Evolutionary conservation across 345 rosid species (phyloP), one percentile per base, ranked within the genome.

Genomic region (Bruguiera sexangula): DNA sequence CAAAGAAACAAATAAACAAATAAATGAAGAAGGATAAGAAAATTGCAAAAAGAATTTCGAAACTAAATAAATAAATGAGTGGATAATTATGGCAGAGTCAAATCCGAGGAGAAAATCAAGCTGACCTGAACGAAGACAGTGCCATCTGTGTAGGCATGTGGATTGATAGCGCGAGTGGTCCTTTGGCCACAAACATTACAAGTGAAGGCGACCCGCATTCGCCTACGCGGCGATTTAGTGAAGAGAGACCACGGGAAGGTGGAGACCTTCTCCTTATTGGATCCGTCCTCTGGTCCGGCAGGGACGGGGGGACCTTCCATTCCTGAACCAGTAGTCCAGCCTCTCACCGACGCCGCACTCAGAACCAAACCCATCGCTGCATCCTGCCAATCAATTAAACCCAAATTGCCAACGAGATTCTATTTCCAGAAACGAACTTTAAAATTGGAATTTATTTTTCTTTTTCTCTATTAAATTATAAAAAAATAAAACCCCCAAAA

Each of bases 261-360:
- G 18, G 97, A 89, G 43, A 87, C 82, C 50, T 77, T 88, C 74
- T 77, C 93, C 63, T 78, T 74, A 63, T 66, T 69, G 32, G 77
- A 77, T 56, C 81, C 82, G 5, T 66, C 84, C 21, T 85, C 90
- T 0, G 84, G 60, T 31, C 86, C 83, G 0, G 79, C 93, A 13
- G 97, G 91, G 53, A 73, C 83, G 1, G 94, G 69, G 0, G 97
- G 97, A 4, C 98, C 98, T 79, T 91, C 94, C 98, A 93, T 88
- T 24, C 98, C 97, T 5, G 97, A 93, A 43, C 92, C 92, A 1
- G 98, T 93, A 0, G 94, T 93, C 98, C 97, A 93, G 3, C 98
- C 96, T 70, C 96, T 79, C 26, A 88, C 86, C 27, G 96, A 88
- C 0, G 96, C 91, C 16, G 91, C 87, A 77, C 86, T 89, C 73